These are phyloP conservation scores for Diaporthe humulicola DNA, from an alignment of 2,329 filamentous ascomycete genomes.

Conservation along the genomic window DNA sequence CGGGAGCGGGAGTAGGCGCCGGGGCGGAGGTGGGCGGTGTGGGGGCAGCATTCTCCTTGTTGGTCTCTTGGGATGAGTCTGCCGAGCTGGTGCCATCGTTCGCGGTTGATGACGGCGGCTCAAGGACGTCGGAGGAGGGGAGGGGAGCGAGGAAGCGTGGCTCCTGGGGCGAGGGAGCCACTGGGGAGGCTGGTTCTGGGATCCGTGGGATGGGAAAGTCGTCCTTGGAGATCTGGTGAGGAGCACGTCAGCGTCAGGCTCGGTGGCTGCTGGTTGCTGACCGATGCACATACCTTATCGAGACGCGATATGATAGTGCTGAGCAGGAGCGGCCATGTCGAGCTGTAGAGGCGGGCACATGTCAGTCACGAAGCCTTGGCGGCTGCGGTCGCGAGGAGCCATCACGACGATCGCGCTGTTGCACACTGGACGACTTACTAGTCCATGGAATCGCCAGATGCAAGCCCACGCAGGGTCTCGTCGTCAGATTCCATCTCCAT, in stretches of 20 bases:
- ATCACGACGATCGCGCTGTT: not conserved
- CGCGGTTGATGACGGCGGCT: constrained; percentile 58
- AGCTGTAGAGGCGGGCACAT: constrained; percentile 61
- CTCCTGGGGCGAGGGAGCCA: constrained; percentile 55
- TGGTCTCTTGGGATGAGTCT: constrained; percentile 66
- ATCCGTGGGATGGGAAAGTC: constrained; percentile 81
- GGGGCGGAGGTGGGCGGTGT: constrained; percentile 44
- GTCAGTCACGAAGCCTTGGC: constrained; percentile 41
- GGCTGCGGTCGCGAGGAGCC: not conserved
- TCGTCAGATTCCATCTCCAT: constrained; percentile 71
- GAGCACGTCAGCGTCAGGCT: constrained; percentile 25
- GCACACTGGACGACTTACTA: constrained; percentile 60
- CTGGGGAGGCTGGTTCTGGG: constrained; percentile 56
- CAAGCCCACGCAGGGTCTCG: constrained; percentile 61
- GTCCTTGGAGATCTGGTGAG: constrained; percentile 76
- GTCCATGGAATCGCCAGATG: constrained; percentile 66
- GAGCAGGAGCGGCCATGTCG: constrained; percentile 77
- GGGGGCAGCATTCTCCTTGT: constrained; percentile 78
- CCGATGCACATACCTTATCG: constrained; percentile 64
- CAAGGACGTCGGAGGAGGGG: constrained; percentile 58
- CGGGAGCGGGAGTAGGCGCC: constrained; percentile 49
- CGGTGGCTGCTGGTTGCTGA: not conserved
- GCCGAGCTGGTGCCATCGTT: constrained; percentile 44
- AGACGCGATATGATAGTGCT: constrained; percentile 75
- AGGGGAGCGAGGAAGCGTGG: constrained; percentile 60